These are phyloP conservation scores for Solanum pinnatisectum DNA, from an alignment of 257 asterid species.

Conservation along the genomic window DNA sequence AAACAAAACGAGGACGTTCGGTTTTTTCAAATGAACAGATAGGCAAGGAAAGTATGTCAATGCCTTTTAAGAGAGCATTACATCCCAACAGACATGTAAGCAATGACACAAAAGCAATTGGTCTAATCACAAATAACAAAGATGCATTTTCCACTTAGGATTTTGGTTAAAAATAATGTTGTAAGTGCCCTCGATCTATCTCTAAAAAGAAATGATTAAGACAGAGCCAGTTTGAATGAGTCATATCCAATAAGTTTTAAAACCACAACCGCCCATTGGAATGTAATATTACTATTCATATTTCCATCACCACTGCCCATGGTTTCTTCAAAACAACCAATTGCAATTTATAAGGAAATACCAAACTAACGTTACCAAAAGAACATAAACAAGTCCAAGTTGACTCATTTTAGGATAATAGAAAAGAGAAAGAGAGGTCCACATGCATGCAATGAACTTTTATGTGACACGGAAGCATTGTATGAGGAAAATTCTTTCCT, in stretches of 20 bases:
- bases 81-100: neutral
- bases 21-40: neutral
- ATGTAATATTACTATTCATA: neutral
- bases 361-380: neutral
- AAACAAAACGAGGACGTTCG: neutral
- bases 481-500: neutral
- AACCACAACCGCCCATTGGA: conserved; percentile 16
- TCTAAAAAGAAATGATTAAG: neutral
- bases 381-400: conserved; percentile 1
- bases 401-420: conserved; percentile 2
- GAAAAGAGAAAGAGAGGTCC: neutral
- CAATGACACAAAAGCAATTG: neutral
- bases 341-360: neutral
- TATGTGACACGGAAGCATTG: conserved; percentile 4
- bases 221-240: neutral
- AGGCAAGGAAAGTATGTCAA: neutral
- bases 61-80: neutral
- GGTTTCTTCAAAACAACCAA: conserved; percentile 7
- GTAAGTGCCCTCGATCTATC: neutral
- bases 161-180: neutral
- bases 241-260: neutral
- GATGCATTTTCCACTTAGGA: neutral
- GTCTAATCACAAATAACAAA: neutral
- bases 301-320: conserved; percentile 11
- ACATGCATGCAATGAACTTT: conserved; percentile 13